Conservation (phyloP, 768 basidiomycete genomes). For the Russula dissimulans region DNA sequence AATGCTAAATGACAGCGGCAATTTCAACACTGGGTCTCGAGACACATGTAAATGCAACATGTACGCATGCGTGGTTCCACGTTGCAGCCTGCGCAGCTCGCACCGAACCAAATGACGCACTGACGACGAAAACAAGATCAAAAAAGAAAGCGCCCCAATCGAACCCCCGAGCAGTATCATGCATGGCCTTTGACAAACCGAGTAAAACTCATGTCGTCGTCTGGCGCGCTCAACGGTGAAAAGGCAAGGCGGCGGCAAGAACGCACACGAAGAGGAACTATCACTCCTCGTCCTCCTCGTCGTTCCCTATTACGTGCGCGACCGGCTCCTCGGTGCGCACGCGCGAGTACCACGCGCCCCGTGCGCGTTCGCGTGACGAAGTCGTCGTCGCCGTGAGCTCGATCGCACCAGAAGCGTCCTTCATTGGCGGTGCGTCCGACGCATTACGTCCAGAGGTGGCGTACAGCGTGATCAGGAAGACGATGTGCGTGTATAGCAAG, state of each 20-base stretch:
- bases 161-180: too few species aligned
- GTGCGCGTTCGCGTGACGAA: slow-evolving; percentile 28
- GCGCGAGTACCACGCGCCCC: slow-evolving; percentile 47
- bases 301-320: slow-evolving; percentile 43
- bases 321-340: slow-evolving; percentile 35
- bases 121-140: too few species aligned
- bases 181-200: too few species aligned
- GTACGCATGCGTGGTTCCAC: not conserved
- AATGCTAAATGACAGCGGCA: not conserved
- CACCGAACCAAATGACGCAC: not conserved
- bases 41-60: not conserved
- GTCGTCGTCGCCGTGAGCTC: slow-evolving; percentile 32
- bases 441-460: slow-evolving; percentile 53
- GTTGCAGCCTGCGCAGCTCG: not conserved
- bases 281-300: slow-evolving; percentile 28
- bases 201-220: not conserved
- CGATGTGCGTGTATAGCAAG: slow-evolving; percentile 63
- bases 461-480: slow-evolving; percentile 64
- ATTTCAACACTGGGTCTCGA: not conserved
- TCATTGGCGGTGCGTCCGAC: slow-evolving; percentile 17
- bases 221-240: not conserved
- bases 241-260: too few species aligned
- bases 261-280: not conserved
- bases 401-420: slow-evolving; percentile 29
- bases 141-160: too few species aligned